A percentile compares a stretch with the other conserved stretches of the same genome.
Evolutionary conservation across 2,329 filamentous ascomycete species (phyloP).

Genomic region (Polychaeton citri): DNA sequence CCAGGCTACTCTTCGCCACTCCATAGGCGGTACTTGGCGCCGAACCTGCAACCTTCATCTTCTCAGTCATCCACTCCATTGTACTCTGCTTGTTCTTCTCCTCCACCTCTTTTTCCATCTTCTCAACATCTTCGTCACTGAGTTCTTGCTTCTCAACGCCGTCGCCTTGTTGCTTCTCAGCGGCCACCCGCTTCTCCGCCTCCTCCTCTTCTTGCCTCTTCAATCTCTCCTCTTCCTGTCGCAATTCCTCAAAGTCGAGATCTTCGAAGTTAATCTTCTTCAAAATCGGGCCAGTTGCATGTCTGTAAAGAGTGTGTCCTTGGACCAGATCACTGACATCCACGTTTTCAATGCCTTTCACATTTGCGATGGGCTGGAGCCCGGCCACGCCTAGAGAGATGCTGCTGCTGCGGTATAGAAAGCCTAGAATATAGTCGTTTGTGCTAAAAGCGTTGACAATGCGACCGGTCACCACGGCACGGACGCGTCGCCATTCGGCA

Average conservation of each 20-base stretch:
- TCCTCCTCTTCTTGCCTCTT: conserved; percentile 26
- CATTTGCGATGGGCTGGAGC: conserved; percentile 56
- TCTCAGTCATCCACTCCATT: conserved; percentile 29
- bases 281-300: conserved; percentile 37
- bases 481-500: conserved; percentile 62
- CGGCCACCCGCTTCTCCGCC: conserved; percentile 19
- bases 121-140: conserved; percentile 15
- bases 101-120: conserved; percentile 17
- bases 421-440: conserved; percentile 77
- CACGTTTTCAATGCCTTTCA: conserved; percentile 51
- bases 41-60: conserved; percentile 21
- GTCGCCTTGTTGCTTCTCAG: conserved; percentile 13
- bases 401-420: conserved; percentile 73
- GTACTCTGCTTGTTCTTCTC: conserved; percentile 31
- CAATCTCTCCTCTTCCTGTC: conserved; percentile 29
- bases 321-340: conserved; percentile 38
- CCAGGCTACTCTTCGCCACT: conserved; percentile 5
- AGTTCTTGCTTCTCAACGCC: conserved; percentile 8
- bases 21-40: conserved; percentile 11
- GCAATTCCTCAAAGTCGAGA: conserved; percentile 34
- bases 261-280: conserved; percentile 41
- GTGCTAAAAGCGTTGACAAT: conserved; percentile 81
- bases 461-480: conserved; percentile 65
- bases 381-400: conserved; percentile 75
- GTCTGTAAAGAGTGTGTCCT: conserved; percentile 39